These are phyloP conservation scores for Geranomyces variabilis DNA, from an alignment of 192 early-diverging fungal genomes.

Conservation along the genomic window DNA sequence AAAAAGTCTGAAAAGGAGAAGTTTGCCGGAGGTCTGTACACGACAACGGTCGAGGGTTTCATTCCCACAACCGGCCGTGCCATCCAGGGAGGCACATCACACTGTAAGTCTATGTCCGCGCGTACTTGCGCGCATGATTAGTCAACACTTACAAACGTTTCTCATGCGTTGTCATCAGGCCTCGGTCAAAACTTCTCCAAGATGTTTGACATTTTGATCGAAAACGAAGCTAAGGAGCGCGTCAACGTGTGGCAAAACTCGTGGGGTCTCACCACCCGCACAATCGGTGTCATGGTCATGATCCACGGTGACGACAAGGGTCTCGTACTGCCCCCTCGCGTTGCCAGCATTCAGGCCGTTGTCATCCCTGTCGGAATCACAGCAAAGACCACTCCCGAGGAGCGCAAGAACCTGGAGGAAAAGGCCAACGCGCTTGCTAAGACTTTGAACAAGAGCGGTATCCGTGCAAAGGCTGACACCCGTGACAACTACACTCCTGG, in stretches of 20 bases:
- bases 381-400: conserved; percentile 80
- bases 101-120: no score
- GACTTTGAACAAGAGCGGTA: conserved; percentile 69
- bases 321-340: conserved; percentile 92
- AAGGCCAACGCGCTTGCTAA: conserved; percentile 71
- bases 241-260: conserved; percentile 97
- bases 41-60: conserved; percentile 97
- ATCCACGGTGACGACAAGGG: conserved; percentile 98
- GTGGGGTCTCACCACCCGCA: conserved; percentile 97
- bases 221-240: conserved; percentile 80
- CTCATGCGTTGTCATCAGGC: neutral
- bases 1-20: conserved; percentile 99
- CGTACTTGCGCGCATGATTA: no score
- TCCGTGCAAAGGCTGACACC: conserved; percentile 78
- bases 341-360: conserved; percentile 86
- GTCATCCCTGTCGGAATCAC: conserved; percentile 94
- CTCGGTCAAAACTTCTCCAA: conserved; percentile 99
- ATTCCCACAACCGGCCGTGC: conserved; percentile 96
- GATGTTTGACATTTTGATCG: conserved; percentile 95
- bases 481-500: conserved; percentile 89
- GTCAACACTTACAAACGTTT: no score
- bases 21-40: conserved; percentile 97
- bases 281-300: conserved; percentile 99
- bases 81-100: conserved; percentile 98
- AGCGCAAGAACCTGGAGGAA: conserved; percentile 65